Evolutionary conservation across 192 early-diverging fungal genomes (phyloP).

Genomic region (Coemansia sp.): DNA sequence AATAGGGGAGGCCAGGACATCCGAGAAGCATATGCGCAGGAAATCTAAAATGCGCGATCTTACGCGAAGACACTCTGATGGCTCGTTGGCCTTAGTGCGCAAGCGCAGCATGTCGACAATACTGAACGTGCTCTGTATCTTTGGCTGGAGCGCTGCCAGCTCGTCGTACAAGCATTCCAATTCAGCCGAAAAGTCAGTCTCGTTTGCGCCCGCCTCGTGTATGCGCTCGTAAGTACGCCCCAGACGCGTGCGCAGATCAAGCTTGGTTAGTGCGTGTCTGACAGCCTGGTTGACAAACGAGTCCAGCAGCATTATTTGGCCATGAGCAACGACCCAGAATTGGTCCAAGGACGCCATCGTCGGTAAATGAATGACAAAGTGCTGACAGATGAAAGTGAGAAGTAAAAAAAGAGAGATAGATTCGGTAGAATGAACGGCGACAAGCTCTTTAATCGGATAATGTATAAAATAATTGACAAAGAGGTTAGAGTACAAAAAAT

Average conservation of each 20-base stretch:
- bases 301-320: slow-evolving; percentile 36
- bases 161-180: slow-evolving; percentile 15
- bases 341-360: slow-evolving; percentile 1
- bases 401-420: background rate
- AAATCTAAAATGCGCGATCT: slow-evolving; percentile 27
- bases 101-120: slow-evolving; percentile 25
- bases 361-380: background rate
- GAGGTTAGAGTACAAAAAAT: background rate
- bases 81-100: slow-evolving; percentile 18
- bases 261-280: slow-evolving; percentile 22
- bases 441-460: background rate
- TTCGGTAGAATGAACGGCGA: background rate
- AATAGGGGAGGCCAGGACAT: slow-evolving; percentile 8
- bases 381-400: background rate
- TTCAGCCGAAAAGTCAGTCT: background rate
- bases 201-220: background rate
- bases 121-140: slow-evolving; percentile 11
- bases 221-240: slow-evolving; percentile 21
- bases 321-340: slow-evolving; percentile 8
- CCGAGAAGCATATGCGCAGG: slow-evolving; percentile 25
- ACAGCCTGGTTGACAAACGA: slow-evolving; percentile 39
- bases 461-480: background rate
- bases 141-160: slow-evolving; percentile 20
- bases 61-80: slow-evolving; percentile 18
- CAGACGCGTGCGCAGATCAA: slow-evolving; percentile 26